These are phyloP conservation scores for Phoma sp. DNA, from an alignment of 2,329 filamentous ascomycete species.

Conservation along the genomic window DNA sequence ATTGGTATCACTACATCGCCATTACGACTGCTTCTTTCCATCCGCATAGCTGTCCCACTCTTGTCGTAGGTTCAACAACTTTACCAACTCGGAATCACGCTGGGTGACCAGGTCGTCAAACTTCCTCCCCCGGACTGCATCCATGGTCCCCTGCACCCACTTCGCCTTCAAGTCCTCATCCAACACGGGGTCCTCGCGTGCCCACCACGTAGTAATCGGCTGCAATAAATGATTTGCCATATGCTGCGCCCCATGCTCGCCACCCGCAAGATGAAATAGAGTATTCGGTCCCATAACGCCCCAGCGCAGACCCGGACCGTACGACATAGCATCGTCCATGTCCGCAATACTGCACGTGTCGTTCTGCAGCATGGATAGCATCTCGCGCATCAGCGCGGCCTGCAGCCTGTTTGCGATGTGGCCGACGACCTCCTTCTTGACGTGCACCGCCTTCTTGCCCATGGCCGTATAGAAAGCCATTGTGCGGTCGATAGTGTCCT, in stretches of 20 bases:
- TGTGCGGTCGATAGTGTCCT: conserved; percentile 29
- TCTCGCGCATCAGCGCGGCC: conserved; percentile 26
- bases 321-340: conserved; percentile 25
- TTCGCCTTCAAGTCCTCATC: conserved; percentile 24
- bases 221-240: conserved; percentile 21
- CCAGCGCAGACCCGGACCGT: conserved; percentile 25
- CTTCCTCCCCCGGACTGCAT: conserved; percentile 14
- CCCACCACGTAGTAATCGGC: conserved; percentile 28
- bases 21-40: conserved; percentile 36
- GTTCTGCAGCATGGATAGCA: conserved; percentile 19
- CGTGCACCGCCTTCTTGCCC: conserved; percentile 47
- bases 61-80: conserved; percentile 18
- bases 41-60: conserved; percentile 21
- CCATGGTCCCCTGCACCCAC: conserved; percentile 23
- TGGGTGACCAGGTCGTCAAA: conserved; percentile 19
- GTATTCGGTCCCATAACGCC: conserved; percentile 25
- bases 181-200: conserved; percentile 17
- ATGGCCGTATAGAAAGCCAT: conserved; percentile 50
- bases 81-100: conserved; percentile 24
- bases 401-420: conserved; percentile 57
- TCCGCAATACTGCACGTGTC: conserved; percentile 22
- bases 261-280: conserved; percentile 24
- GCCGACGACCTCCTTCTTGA: conserved; percentile 49
- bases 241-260: conserved; percentile 25
- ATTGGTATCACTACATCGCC: too few species aligned